These are phyloP conservation scores for Epichloe baconii DNA, from an alignment of 2,329 filamentous ascomycete genomes.

Conservation along the genomic window DNA sequence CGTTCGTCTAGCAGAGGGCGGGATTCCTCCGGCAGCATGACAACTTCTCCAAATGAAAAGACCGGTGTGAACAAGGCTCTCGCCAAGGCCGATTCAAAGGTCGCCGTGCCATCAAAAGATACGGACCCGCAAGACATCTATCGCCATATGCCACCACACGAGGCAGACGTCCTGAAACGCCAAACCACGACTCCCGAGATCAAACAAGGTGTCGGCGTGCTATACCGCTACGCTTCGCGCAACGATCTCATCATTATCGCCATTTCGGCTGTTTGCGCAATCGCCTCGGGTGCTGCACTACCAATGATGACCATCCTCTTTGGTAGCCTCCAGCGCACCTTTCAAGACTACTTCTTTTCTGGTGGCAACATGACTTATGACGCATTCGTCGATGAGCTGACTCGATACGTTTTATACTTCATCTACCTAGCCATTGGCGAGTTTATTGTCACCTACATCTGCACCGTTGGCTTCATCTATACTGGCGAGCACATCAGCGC, in stretches of 20 bases:
- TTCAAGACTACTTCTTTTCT: conserved; percentile 47
- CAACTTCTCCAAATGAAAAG: conserved; percentile 1
- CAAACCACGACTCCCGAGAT: conserved; percentile 55
- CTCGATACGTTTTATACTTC: conserved; percentile 63
- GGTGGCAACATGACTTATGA: conserved; percentile 30
- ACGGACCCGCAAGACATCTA: conserved; percentile 39
- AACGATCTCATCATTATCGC: conserved; percentile 51
- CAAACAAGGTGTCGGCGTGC: conserved; percentile 48
- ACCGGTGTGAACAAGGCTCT: conserved; percentile 4
- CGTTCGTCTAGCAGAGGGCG: conserved; percentile 2
- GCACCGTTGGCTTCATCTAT: conserved; percentile 83
- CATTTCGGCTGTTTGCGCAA: conserved; percentile 49
- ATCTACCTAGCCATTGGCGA: conserved; percentile 73
- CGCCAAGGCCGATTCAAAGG: conserved; percentile 8
- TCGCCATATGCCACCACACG: conserved; percentile 48
- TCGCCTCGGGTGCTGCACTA: conserved; percentile 60
- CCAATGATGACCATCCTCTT: conserved; percentile 76
- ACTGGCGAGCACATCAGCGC: conserved; percentile 66
- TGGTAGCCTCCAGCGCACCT: conserved; percentile 59
- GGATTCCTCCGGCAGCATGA: conserved; percentile 4
- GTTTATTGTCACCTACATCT: conserved; percentile 64
- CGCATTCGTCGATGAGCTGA: conserved; percentile 47
- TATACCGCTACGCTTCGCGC: conserved; percentile 58
- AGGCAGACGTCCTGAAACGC: conserved; percentile 52
- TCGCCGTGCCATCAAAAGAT: conserved; percentile 13